Conservation (phyloP, 2,329 filamentous ascomycete genomes). For the Lasiodiplodia sp. region DNA sequence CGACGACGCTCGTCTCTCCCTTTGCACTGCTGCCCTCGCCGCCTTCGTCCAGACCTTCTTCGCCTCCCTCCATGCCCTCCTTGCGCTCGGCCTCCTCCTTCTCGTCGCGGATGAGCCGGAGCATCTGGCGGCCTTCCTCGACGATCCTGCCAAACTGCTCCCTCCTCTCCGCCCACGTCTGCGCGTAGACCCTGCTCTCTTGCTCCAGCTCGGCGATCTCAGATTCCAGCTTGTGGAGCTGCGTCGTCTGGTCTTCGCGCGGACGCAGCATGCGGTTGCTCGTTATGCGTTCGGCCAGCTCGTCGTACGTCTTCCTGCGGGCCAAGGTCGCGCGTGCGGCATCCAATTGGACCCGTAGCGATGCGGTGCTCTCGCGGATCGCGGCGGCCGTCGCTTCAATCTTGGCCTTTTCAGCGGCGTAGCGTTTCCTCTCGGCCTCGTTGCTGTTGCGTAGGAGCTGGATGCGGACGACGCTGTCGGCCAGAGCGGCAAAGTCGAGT, state of each 20-base stretch:
- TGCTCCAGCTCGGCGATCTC: conserved; percentile 88
- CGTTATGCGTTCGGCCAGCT: conserved; percentile 85
- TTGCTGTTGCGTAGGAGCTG: conserved; percentile 89
- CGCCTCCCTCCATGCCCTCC: conserved; percentile 67
- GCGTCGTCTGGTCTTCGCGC: conserved; percentile 81
- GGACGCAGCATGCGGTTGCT: conserved; percentile 79
- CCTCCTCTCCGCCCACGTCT: conserved; percentile 82
- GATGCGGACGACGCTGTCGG: conserved; percentile 84
- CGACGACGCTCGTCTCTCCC: conserved; percentile 49
- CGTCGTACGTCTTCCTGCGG: conserved; percentile 85
- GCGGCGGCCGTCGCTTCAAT: conserved; percentile 80
- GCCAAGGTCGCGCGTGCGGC: conserved; percentile 74
- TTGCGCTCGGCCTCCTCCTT: conserved; percentile 92
- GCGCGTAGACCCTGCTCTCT: conserved; percentile 81
- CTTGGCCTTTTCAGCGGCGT: conserved; percentile 78
- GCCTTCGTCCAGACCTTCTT: conserved; percentile 47
- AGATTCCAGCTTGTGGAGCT: conserved; percentile 81
- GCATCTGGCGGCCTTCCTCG: conserved; percentile 86
- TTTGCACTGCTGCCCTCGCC: conserved; percentile 48
- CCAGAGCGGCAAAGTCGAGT: conserved; percentile 87
- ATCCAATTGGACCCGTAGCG: conserved; percentile 77
- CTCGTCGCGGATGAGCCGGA: conserved; percentile 88
- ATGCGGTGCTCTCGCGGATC: conserved; percentile 77
- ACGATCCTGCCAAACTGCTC: conserved; percentile 90
- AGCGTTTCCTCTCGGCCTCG: conserved; percentile 80